A percentile compares a stretch with the other conserved stretches of the same genome.
Evolutionary conservation across 371 early-diverging fungal genomes (phyloP).

Genomic region (Gilbertella persicaria): DNA sequence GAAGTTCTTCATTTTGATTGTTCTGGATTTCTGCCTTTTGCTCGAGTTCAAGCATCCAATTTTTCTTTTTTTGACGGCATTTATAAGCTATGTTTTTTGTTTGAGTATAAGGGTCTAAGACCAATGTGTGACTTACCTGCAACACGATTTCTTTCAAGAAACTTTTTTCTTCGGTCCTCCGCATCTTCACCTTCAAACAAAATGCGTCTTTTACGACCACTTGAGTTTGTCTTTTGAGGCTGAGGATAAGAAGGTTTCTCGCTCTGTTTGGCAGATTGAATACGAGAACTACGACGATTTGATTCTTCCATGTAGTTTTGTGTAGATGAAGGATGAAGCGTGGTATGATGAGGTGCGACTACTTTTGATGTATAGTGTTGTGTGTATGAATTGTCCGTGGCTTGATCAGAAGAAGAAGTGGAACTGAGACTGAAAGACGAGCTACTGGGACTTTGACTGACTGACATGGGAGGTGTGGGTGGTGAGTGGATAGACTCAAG

Average conservation of each 20-base stretch:
- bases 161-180: conserved; percentile 38
- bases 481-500: conserved; percentile 5
- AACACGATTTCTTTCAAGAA: conserved; percentile 67
- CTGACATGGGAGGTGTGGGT: conserved; percentile 24
- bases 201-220: conserved; percentile 35
- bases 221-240: conserved; percentile 5
- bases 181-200: conserved; percentile 40
- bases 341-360: background rate
- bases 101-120: background rate
- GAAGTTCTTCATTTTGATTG: conserved; percentile 60
- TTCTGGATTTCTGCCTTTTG: conserved; percentile 51
- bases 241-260: conserved; percentile 3
- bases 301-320: background rate
- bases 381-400: background rate
- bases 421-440: conserved; percentile 4
- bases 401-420: background rate
- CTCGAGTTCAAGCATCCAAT: conserved; percentile 73
- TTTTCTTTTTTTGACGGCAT: conserved; percentile 81
- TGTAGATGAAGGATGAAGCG: background rate
- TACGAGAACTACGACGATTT: conserved; percentile 4
- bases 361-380: conserved; percentile 1
- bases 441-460: conserved; percentile 24
- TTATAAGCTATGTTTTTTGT: conserved; percentile 55
- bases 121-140: conserved; percentile 46
- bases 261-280: conserved; percentile 4